These are phyloP conservation scores for Metarhizium anisopliae DNA, from an alignment of 2,329 filamentous ascomycete genomes.

Conservation along the genomic window DNA sequence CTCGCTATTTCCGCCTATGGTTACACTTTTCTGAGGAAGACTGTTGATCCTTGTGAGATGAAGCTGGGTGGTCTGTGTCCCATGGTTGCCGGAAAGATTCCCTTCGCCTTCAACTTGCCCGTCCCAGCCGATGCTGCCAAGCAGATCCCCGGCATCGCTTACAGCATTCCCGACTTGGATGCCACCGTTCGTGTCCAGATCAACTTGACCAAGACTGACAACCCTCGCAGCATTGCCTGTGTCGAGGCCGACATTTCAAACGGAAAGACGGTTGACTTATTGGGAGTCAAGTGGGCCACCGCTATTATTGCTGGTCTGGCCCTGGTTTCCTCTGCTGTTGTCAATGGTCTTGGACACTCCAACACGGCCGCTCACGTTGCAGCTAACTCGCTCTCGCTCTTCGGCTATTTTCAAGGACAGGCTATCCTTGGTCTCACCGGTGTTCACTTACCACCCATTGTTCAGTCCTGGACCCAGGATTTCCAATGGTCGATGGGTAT, in stretches of 20 bases:
- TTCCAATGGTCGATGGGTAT: slow-evolving; percentile 99
- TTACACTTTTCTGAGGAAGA: slow-evolving; percentile 57
- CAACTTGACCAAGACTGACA: slow-evolving; percentile 53
- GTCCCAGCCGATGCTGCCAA: slow-evolving; percentile 48
- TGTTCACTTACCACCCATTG: slow-evolving; percentile 76
- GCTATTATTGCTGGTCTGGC: slow-evolving; percentile 81
- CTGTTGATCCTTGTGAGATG: slow-evolving; percentile 66
- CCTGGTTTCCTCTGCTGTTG: slow-evolving; percentile 75
- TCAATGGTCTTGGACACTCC: slow-evolving; percentile 82
- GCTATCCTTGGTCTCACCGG: slow-evolving; percentile 82
- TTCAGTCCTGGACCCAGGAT: slow-evolving; percentile 90
- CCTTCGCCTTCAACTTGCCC: slow-evolving; percentile 60
- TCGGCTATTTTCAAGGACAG: slow-evolving; percentile 89
- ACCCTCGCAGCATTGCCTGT: slow-evolving; percentile 60
- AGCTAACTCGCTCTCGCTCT: slow-evolving; percentile 86
- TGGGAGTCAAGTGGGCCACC: slow-evolving; percentile 82
- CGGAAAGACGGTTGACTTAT: slow-evolving; percentile 81
- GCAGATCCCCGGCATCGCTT: slow-evolving; percentile 74
- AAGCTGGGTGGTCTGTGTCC: slow-evolving; percentile 73
- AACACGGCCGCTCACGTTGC: slow-evolving; percentile 94
- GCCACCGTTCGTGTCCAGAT: slow-evolving; percentile 76
- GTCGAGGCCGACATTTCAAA: slow-evolving; percentile 84
- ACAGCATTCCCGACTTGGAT: slow-evolving; percentile 84
- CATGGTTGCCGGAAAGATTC: slow-evolving; percentile 78
- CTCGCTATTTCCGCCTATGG: slow-evolving; percentile 75